A percentile compares a stretch with the other conserved stretches of the same genome.
These are phyloP conservation scores for Serpula lacrymans DNA, from an alignment of 768 basidiomycete species.

Conservation along the genomic window DNA sequence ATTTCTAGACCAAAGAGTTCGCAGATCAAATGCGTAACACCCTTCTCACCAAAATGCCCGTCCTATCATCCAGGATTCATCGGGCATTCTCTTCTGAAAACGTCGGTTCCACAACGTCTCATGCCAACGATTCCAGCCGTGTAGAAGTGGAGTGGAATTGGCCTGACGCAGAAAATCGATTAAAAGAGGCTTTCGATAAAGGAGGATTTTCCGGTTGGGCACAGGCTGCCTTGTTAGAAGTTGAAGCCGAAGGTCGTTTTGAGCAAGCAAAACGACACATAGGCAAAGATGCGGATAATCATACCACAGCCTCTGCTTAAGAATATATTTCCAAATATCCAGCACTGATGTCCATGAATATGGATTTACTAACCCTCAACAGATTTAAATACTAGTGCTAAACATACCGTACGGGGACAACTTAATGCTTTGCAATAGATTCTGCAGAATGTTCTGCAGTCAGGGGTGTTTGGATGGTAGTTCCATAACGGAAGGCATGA, in stretches of 20 bases:
- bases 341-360: too few species aligned
- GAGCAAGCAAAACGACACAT: conserved; percentile 38
- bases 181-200: conserved; percentile 53
- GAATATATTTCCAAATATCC: too few species aligned
- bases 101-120: conserved; percentile 6
- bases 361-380: too few species aligned
- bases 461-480: too few species aligned
- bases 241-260: conserved; percentile 53
- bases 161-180: conserved; percentile 50
- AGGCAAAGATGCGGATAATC: conserved; percentile 9
- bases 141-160: conserved; percentile 43
- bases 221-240: conserved; percentile 47
- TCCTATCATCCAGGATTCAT: conserved; percentile 50
- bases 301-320: too few species aligned
- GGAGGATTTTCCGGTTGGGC: conserved; percentile 59
- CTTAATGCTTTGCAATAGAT: too few species aligned
- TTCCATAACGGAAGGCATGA: too few species aligned
- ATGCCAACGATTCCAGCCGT: not conserved
- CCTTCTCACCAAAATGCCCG: conserved; percentile 45
- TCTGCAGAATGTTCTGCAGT: too few species aligned
- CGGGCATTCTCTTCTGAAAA: conserved; percentile 34
- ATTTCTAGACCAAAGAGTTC: conserved; percentile 53
- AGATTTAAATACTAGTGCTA: too few species aligned
- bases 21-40: conserved; percentile 51
- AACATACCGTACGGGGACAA: too few species aligned